A percentile compares a stretch with the other conserved stretches of the same genome.
Conservation (phyloP, 257 asterid species). For the Echium plantagineum region DNA sequence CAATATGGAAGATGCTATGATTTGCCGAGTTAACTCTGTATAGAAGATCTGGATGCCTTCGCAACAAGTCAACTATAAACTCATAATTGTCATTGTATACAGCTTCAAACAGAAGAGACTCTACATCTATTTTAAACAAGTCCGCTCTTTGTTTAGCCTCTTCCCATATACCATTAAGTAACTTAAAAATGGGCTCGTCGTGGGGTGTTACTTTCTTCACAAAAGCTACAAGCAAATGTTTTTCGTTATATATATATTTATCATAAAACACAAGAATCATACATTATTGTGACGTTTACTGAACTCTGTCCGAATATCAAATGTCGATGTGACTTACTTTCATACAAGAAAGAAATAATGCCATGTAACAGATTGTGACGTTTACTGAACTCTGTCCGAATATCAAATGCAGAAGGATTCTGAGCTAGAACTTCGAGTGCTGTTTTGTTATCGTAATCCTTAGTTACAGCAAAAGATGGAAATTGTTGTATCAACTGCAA, state of each 20-base stretch:
- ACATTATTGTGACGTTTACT: too few relatives aligned
- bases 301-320: too few relatives aligned
- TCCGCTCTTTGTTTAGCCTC: constrained; percentile 1
- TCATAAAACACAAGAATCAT: too few relatives aligned
- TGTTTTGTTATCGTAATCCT: constrained; percentile 11
- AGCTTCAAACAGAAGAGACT: constrained; percentile 11
- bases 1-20: constrained; percentile 29
- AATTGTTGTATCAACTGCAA: constrained; percentile 1
- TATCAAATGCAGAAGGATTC: constrained; percentile 16
- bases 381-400: not conserved
- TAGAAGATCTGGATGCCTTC: constrained; percentile 18
- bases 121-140: not conserved
- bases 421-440: constrained; percentile 24
- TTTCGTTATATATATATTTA: too few relatives aligned
- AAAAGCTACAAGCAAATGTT: not conserved
- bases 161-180: not conserved
- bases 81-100: constrained; percentile 20
- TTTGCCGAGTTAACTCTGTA: constrained; percentile 12
- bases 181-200: not conserved
- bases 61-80: constrained; percentile 19
- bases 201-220: not conserved
- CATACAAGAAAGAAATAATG: not conserved
- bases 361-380: not conserved
- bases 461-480: constrained; percentile 8
- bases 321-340: not conserved